These are phyloP conservation scores for Limtongia smithiae DNA, from an alignment of 805 yeast genomes.

Conservation along the genomic window DNA sequence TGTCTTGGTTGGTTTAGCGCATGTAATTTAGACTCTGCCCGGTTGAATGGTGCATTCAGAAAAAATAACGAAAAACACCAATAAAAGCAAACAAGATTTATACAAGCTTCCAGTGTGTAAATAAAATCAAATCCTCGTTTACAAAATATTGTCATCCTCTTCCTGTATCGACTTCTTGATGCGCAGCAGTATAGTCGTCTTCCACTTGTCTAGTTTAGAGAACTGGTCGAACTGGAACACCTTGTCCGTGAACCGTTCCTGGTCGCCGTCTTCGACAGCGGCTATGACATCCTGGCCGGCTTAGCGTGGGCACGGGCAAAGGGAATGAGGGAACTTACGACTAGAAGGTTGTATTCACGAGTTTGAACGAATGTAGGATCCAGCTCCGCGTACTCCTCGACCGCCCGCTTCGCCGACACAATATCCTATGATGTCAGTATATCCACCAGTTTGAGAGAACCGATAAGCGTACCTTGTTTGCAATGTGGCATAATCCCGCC, in stretches of 20 bases:
- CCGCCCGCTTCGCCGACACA: constrained; percentile 76
- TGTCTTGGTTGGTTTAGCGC: background rate
- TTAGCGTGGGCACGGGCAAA: background rate
- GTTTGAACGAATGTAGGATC: constrained; percentile 68
- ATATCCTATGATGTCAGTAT: constrained; percentile 45
- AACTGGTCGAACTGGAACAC: constrained; percentile 84
- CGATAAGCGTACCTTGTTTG: constrained; percentile 46
- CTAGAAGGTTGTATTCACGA: constrained; percentile 68
- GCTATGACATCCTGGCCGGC: constrained; percentile 55
- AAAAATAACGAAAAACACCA: no score
- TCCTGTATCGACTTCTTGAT: constrained; percentile 70
- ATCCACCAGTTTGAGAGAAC: no score
- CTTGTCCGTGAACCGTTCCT: constrained; percentile 67
- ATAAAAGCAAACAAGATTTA: no score
- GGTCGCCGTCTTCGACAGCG: constrained; percentile 75
- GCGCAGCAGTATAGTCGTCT: constrained; percentile 75
- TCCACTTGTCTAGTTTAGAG: constrained; percentile 84
- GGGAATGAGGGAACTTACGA: constrained; percentile 19
- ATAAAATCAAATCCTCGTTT: background rate
- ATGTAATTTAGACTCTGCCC: no score
- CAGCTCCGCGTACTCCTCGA: constrained; percentile 60
- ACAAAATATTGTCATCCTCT: constrained; percentile 46
- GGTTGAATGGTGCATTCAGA: no score
- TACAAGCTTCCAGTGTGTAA: no score
- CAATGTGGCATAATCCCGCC: constrained; percentile 75